Base-by-base conservation (phyloP, 2,329 filamentous ascomycete genomes). In the Byssoonygena ceratinophila region DNA sequence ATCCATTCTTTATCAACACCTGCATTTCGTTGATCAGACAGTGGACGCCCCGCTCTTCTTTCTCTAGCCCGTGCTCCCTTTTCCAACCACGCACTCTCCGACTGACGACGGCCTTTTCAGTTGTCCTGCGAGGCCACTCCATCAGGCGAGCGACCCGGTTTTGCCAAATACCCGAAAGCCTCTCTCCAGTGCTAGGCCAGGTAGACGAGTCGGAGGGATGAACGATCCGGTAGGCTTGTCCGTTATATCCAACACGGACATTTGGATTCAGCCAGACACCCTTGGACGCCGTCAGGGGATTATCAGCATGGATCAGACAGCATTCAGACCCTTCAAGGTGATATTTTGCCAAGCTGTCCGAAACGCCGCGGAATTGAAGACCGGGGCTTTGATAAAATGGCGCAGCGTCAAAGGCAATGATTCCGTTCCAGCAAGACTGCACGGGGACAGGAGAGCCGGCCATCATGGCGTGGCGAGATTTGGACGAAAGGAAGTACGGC, bases 311-410 rank as follows among this genome's bases (percentile, higher is more conserved):
- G 16, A 71, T 68, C 49, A 90, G 76, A 66, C 86, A 90, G 70
- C 85, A 89, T 67, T 90, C 85, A 12, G 81, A 85, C n/a, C 76
- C 85, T 66, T 90, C 86, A 23, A 89, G 72, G 43, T 70, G 66
- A 27, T 60, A 61, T 2, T 59, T 54, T 0, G 75, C 75, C 1
- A 91, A 76, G 3, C 74, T 76, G 61, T 86, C 83, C 0, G 78
- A 63, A 20, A 85, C 73, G 3, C 75, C 82, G 8, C 84, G 79
- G 65, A 87, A 87, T n/a, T 69, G 72, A 0, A 86, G 57, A 61
- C 1, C 63, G 50, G 1, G 56, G 52, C 6, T 53, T 25, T 47
- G 62, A 63, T 49, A 62, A 57, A 39, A 61, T 48, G 59, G 59
- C 41, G 58, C 55, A 47, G 56, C 53, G 43, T 55, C 55, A 41